A percentile compares a stretch with the other conserved stretches of the same genome.
phyloP scores from a whole-genome alignment of 1,284 basidiomycete species.

The Rhodotorula sp. region DNA sequence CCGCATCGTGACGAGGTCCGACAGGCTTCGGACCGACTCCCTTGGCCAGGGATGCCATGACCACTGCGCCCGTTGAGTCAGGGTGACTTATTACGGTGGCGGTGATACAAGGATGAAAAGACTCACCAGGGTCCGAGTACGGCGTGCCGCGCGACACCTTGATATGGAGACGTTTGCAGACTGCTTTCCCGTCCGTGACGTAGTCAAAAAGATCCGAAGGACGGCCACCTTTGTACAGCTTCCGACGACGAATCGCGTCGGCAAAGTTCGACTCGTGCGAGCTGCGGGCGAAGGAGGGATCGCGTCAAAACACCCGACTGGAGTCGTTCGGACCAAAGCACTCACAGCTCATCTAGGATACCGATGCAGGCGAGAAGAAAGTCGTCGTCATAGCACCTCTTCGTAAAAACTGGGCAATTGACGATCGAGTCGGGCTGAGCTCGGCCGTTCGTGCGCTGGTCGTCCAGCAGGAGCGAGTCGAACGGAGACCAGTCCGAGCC shows the following conservation, averaged over 20 bases:
- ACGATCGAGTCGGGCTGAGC: conserved; percentile 29
- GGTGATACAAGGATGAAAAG: neutral
- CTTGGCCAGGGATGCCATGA: neutral
- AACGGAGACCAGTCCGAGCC: conserved; percentile 5
- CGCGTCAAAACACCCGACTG: neutral
- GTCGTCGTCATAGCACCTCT: conserved; percentile 21
- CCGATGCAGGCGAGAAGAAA: conserved; percentile 36
- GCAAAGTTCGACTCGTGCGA: conserved; percentile 20
- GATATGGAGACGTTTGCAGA: conserved; percentile 19
- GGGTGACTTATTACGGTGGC: too few species aligned
- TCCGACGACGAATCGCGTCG: neutral
- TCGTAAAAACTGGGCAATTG: conserved; percentile 20
- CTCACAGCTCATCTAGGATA: conserved; percentile 29
- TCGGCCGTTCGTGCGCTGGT: conserved; percentile 22
- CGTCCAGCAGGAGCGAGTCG: conserved; percentile 31
- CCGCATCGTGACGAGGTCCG: conserved; percentile 18
- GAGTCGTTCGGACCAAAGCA: neutral
- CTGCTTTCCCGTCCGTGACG: conserved; percentile 1
- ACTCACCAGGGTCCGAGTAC: conserved; percentile 19
- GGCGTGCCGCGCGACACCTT: conserved; percentile 17
- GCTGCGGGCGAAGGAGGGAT: neutral
- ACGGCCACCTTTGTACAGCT: conserved; percentile 3
- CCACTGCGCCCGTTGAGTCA: neutral
- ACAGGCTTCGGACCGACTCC: neutral
- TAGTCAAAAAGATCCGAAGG: conserved; percentile 2